Conservation (phyloP, 129 eudicot species). For the Logfia minima region DNA sequence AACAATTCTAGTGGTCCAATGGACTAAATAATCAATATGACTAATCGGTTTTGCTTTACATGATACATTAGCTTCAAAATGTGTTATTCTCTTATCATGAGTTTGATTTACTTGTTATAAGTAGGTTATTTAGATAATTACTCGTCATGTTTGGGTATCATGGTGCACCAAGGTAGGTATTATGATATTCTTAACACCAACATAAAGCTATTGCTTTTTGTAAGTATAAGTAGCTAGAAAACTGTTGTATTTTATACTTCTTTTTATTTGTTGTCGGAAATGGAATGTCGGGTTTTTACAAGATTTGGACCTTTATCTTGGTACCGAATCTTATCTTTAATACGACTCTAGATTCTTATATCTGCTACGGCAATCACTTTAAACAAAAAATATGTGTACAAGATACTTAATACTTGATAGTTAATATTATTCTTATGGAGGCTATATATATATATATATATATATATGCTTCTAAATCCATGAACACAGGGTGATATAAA, state of each 20-base stretch:
- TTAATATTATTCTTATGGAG: too few species aligned
- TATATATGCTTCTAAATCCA: too few species aligned
- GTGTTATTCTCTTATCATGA: not conserved
- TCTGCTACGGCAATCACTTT: too few species aligned
- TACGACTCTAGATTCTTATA: not conserved
- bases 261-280: not conserved
- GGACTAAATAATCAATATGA: not conserved
- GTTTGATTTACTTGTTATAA: not conserved
- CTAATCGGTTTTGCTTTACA: not conserved
- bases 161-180: conserved; percentile 9
- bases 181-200: not conserved
- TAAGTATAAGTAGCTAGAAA: not conserved
- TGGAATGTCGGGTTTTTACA: not conserved
- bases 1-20: conserved; percentile 22
- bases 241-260: not conserved
- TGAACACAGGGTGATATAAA: too few species aligned
- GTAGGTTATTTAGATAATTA: not conserved
- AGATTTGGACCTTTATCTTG: conserved; percentile 23
- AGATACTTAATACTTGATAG: too few species aligned
- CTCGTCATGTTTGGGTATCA: not conserved
- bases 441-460: too few species aligned
- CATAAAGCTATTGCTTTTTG: not conserved
- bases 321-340: conserved; percentile 28
- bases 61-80: not conserved
- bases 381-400: too few species aligned